Evolutionary conservation across 306 rosid species (phyloP).

Genomic region (Castanospermum australe): DNA sequence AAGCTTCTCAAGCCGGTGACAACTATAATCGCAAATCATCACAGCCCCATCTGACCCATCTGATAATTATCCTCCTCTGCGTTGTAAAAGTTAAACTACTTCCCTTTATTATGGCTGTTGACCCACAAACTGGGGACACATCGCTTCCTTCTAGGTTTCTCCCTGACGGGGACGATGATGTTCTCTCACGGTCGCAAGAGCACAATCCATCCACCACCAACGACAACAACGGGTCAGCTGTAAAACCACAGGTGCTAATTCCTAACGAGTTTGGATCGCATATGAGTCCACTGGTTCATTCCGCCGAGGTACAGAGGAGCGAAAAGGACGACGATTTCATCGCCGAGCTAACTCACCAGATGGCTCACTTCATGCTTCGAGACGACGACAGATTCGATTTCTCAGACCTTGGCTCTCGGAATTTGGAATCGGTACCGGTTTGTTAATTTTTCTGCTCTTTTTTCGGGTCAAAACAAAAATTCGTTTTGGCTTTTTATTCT

Average conservation of each 20-base stretch:
- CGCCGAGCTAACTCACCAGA: slow-evolving; percentile 55
- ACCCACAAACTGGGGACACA: slow-evolving; percentile 32
- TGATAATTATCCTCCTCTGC: background rate
- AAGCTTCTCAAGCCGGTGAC: background rate
- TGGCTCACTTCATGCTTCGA: slow-evolving; percentile 58
- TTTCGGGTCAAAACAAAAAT: background rate
- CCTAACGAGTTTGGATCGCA: background rate
- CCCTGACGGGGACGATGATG: slow-evolving; percentile 14
- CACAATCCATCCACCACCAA: background rate
- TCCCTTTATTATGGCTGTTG: slow-evolving; percentile 42
- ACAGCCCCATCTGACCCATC: background rate
- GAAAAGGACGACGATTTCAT: slow-evolving; percentile 49
- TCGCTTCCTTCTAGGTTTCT: slow-evolving; percentile 31
- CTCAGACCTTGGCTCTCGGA: slow-evolving; percentile 19
- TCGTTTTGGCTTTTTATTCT: background rate
- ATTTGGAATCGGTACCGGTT: slow-evolving; percentile 34
- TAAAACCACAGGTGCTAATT: too few relatives aligned
- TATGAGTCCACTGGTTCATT: slow-evolving; percentile 5
- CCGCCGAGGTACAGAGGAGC: background rate
- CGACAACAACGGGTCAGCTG: background rate
- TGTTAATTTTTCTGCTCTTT: background rate
- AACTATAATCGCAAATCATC: background rate
- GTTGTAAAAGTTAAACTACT: background rate
- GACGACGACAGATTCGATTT: slow-evolving; percentile 35
- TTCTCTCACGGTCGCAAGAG: background rate